Conservation (phyloP, 1,139 yeast genomes). For the Sugiyamaella castrensis region DNA sequence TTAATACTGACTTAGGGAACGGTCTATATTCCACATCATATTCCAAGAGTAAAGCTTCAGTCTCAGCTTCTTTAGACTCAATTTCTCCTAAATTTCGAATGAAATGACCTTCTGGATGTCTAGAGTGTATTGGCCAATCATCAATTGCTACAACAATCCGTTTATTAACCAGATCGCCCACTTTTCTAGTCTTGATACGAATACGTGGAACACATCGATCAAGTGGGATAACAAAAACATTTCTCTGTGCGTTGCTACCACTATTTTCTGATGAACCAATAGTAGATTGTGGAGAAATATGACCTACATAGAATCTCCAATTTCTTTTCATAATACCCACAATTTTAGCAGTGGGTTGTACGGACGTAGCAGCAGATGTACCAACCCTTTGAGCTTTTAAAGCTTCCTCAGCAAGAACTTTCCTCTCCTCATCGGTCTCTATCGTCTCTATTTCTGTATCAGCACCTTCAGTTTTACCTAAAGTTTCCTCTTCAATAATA, state of each 20-base stretch:
- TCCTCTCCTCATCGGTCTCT: slow-evolving; percentile 73
- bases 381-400: slow-evolving; percentile 47
- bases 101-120: slow-evolving; percentile 93
- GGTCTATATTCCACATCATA: slow-evolving; percentile 98
- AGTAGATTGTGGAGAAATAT: slow-evolving; percentile 77
- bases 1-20: slow-evolving; percentile 86
- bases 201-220: slow-evolving; percentile 86
- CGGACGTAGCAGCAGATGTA: slow-evolving; percentile 42
- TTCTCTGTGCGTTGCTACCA: slow-evolving; percentile 52
- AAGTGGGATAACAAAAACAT: slow-evolving; percentile 83
- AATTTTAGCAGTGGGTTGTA: slow-evolving; percentile 88
- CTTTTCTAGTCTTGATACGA: slow-evolving; percentile 82
- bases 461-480: slow-evolving; percentile 52
- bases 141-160: slow-evolving; percentile 91
- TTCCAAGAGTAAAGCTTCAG: slow-evolving; percentile 88
- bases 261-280: slow-evolving; percentile 28
- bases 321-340: slow-evolving; percentile 88
- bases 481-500: slow-evolving; percentile 65
- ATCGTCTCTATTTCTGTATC: slow-evolving; percentile 43
- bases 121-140: slow-evolving; percentile 82
- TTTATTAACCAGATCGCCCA: slow-evolving; percentile 75
- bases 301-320: slow-evolving; percentile 97
- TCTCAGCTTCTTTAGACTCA: slow-evolving; percentile 92
- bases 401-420: slow-evolving; percentile 75
- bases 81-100: slow-evolving; percentile 85